phyloP scores from a whole-genome alignment of 768 basidiomycete genomes.

The Dentipellis fragilis region DNA sequence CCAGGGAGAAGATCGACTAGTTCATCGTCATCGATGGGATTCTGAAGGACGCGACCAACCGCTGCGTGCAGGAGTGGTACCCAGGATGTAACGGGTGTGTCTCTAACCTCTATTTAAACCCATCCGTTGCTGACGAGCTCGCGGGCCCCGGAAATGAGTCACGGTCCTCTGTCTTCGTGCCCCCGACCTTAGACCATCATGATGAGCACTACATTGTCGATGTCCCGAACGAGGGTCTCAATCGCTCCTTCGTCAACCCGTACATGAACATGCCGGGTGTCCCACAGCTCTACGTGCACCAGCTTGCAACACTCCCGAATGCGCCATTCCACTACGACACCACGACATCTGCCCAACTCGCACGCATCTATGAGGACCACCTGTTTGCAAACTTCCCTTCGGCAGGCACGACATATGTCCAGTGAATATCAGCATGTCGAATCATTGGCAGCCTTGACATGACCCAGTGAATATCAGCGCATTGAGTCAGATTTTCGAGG shows the following conservation, averaged over 20 bases:
- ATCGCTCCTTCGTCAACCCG: constrained; percentile 22
- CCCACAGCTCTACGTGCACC: constrained; percentile 20
- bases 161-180: constrained; percentile 22
- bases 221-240: constrained; percentile 21
- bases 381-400: constrained; percentile 21
- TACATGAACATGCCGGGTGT: constrained; percentile 21
- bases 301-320: constrained; percentile 16
- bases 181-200: constrained; percentile 22
- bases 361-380: constrained; percentile 23
- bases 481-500: constrained; percentile 17
- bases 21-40: constrained; percentile 4
- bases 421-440: constrained; percentile 22
- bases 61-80: neutral
- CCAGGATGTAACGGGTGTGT: neutral
- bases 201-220: constrained; percentile 25
- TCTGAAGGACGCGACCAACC: neutral
- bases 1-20: constrained; percentile 15
- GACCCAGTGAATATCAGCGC: neutral
- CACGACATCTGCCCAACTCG: constrained; percentile 23
- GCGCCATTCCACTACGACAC: constrained; percentile 26
- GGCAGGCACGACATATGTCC: constrained; percentile 24
- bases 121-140: constrained; percentile 14
- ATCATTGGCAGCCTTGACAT: constrained; percentile 17
- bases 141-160: constrained; percentile 18
- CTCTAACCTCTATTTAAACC: too few species aligned